Evolutionary conservation across 2,329 filamentous ascomycete genomes (phyloP).

Genomic region (Salinomyces thailandicus): DNA sequence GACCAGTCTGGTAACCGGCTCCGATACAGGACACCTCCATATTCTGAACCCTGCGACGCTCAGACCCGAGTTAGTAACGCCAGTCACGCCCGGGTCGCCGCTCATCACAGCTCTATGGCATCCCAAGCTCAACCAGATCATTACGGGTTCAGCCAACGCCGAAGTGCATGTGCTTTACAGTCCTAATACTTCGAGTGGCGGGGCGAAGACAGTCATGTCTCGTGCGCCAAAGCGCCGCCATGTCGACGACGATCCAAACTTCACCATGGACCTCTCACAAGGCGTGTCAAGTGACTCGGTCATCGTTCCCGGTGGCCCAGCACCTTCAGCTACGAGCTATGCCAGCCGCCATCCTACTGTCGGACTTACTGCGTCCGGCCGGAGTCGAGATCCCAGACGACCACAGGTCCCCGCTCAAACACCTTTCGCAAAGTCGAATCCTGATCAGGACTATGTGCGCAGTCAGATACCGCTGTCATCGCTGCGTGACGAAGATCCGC

Average conservation of each 20-base stretch:
- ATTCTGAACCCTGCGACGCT: constrained; percentile 91
- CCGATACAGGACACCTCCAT: constrained; percentile 72
- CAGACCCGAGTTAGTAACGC: constrained; percentile 70
- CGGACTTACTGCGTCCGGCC: constrained; percentile 68
- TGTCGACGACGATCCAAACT: constrained; percentile 79
- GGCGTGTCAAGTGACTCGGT: constrained; percentile 79
- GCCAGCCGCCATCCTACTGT: constrained; percentile 55
- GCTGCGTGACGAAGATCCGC: constrained; percentile 92
- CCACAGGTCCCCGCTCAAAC: constrained; percentile 79
- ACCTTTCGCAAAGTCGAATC: constrained; percentile 81
- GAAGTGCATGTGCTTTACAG: constrained; percentile 87
- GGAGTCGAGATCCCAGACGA: constrained; percentile 65
- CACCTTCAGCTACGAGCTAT: constrained; percentile 34
- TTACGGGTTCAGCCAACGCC: constrained; percentile 85
- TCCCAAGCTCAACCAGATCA: constrained; percentile 85
- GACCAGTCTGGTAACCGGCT: constrained; percentile 80
- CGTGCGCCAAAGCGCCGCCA: constrained; percentile 90
- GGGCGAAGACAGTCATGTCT: constrained; percentile 82
- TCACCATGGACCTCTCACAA: constrained; percentile 72
- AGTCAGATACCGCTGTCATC: constrained; percentile 79
- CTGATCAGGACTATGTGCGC: constrained; percentile 80
- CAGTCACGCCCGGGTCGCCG: constrained; percentile 74
- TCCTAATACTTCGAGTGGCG: constrained; percentile 67
- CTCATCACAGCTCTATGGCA: constrained; percentile 87
- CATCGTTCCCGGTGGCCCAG: constrained; percentile 43